Percentiles rank a stretch among this genome's conserved stretches.
phyloP scores from a whole-genome alignment of 305 asterid species.

The Plantago lanceolata region DNA sequence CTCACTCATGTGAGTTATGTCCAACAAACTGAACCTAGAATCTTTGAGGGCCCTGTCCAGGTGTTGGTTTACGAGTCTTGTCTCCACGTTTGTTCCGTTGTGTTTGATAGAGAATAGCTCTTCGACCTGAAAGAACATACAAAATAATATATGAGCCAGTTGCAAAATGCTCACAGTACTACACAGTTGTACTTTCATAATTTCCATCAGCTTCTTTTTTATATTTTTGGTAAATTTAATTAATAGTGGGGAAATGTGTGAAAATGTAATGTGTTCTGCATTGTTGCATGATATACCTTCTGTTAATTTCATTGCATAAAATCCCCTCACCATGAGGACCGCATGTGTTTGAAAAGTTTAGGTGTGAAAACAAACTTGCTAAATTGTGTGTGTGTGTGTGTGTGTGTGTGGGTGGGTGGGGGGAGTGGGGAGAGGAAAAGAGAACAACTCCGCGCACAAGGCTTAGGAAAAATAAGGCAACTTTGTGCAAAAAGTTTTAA shows the following conservation, averaged over 20 bases:
- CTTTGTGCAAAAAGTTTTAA: not conserved
- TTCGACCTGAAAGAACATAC: constrained; percentile 48
- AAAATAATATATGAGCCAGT: not conserved
- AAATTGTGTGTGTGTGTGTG: no score
- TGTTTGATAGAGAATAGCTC: constrained; percentile 44
- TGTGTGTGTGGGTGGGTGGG: no score
- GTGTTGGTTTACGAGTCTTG: constrained; percentile 69
- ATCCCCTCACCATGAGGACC: not conserved
- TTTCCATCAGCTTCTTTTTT: not conserved
- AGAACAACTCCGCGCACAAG: not conserved
- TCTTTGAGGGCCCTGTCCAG: constrained; percentile 52
- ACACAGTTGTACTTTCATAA: not conserved
- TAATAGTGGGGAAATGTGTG: no score
- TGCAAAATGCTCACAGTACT: not conserved
- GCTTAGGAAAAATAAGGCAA: not conserved
- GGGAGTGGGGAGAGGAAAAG: no score
- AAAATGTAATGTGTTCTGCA: no score
- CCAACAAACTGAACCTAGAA: constrained; percentile 50
- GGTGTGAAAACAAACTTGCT: not conserved
- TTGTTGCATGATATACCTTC: no score
- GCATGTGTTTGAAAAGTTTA: not conserved
- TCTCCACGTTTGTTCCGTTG: constrained; percentile 81
- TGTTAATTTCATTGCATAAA: not conserved
- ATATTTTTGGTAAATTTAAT: no score
- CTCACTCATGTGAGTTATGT: constrained; percentile 73